Percentiles rank a stretch among this genome's conserved stretches.
Conservation (phyloP, 768 basidiomycete genomes). For the Pisolithus marmoratus region DNA sequence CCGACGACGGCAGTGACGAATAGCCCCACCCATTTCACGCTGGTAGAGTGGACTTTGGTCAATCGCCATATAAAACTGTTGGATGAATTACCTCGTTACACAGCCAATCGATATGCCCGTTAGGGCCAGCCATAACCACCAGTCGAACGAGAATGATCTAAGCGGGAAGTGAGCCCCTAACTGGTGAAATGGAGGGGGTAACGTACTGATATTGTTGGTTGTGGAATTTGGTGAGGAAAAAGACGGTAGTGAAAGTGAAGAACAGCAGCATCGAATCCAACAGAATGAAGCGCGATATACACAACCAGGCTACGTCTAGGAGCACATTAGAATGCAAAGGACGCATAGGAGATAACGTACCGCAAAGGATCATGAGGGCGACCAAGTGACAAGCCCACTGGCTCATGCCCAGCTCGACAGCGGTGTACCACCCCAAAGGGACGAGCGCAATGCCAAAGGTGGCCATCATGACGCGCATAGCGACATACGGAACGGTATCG, state of each 20-base stretch:
- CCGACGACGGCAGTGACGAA: slow-evolving; percentile 95
- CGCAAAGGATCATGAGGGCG: slow-evolving; percentile 88
- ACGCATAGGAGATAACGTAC: slow-evolving; percentile 38
- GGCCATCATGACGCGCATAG: slow-evolving; percentile 94
- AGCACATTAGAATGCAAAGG: background rate
- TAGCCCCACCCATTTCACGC: slow-evolving; percentile 93
- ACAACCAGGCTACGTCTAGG: slow-evolving; percentile 94
- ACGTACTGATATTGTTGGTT: slow-evolving; percentile 92
- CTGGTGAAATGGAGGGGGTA: background rate
- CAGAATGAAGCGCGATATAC: slow-evolving; percentile 95
- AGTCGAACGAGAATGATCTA: slow-evolving; percentile 91
- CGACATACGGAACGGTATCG: slow-evolving; percentile 79
- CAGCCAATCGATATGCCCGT: slow-evolving; percentile 95
- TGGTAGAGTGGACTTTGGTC: slow-evolving; percentile 24
- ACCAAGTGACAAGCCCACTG: slow-evolving; percentile 86
- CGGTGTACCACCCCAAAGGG: slow-evolving; percentile 94
- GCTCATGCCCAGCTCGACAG: slow-evolving; percentile 90
- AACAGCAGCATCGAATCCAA: slow-evolving; percentile 98
- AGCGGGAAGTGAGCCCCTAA: background rate
- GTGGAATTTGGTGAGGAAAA: slow-evolving; percentile 93
- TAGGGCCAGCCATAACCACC: slow-evolving; percentile 94
- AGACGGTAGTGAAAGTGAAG: slow-evolving; percentile 96
- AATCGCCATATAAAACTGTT: too few species aligned
- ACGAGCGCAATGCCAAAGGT: slow-evolving; percentile 94
- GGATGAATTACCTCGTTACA: slow-evolving; percentile 67